A percentile compares a stretch with the other conserved stretches of the same genome.
phyloP scores from a whole-genome alignment of 179 eudicot species.

The Corrigiola litoralis region DNA sequence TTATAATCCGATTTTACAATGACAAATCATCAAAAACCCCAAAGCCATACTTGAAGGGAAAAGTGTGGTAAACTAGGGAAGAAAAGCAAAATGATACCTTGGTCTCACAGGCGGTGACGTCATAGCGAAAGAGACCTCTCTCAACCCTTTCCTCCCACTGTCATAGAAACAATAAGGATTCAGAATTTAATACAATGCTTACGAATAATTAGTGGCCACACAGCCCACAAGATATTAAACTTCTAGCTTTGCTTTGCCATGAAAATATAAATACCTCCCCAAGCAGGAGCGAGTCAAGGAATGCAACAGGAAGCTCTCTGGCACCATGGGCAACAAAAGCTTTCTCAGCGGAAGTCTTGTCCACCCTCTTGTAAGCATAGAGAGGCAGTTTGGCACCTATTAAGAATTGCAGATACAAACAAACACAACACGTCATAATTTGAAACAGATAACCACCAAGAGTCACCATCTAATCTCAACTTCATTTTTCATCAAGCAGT shows the following conservation, averaged over 20 bases:
- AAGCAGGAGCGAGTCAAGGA: slow-evolving; percentile 82
- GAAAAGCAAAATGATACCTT: slow-evolving; percentile 44
- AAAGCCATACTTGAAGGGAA: background rate
- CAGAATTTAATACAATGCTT: background rate
- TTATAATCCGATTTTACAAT: background rate
- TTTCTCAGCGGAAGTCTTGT: slow-evolving; percentile 38
- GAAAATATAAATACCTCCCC: slow-evolving; percentile 66
- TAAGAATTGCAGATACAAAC: background rate
- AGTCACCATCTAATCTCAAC: background rate
- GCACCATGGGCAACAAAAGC: slow-evolving; percentile 30
- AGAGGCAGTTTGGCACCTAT: slow-evolving; percentile 84
- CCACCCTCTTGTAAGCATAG: slow-evolving; percentile 64
- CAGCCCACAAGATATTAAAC: background rate
- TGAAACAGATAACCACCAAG: background rate
- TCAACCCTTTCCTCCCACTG: slow-evolving; percentile 98
- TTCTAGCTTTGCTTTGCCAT: background rate
- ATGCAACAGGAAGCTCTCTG: slow-evolving; percentile 64
- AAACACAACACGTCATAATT: slow-evolving; percentile 7
- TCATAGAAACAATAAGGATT: slow-evolving; percentile 19
- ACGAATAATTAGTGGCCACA: background rate
- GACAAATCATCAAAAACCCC: background rate
- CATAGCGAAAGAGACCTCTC: slow-evolving; percentile 92
- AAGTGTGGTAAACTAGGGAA: background rate
- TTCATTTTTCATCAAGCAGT: too few species aligned
- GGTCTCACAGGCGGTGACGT: slow-evolving; percentile 95